Evolutionary conservation across 2,329 filamentous ascomycete species (phyloP), one percentile per base, ranked within the genome.

Genomic region (Dothiorella sarmentorum): DNA sequence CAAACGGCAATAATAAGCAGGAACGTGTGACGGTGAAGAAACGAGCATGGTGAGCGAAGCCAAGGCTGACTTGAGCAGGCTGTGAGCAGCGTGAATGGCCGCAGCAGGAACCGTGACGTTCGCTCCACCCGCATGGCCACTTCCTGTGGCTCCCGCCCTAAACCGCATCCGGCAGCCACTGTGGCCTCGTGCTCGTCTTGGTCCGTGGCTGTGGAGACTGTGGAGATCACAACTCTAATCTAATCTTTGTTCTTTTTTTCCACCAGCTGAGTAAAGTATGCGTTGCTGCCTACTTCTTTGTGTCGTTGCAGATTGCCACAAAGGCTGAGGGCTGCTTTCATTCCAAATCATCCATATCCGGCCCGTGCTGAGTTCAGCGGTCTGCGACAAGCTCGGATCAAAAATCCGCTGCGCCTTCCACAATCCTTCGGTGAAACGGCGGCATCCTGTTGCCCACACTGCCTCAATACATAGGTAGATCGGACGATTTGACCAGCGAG

Each of bases 211-310:
- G 49, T 53, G 49, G 49, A 29, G 22, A 5, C 7, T 17, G 31
- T 24, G 47, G 47, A 22, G 47, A 29, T 29, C n/a, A n/a, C 47
- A 52, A 52, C 29, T 52, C 18, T 52, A 52, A 37, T 51, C 45
- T 3, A 6, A 52, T 52, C 47, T 37, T 26, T 44, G 13, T 44
- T 44, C 26, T n/a, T 27, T 27, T n/a, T n/a, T n/a, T n/a, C n/a
- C n/a, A n/a, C n/a, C n/a, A n/a, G n/a, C n/a, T n/a, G n/a, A n/a
- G n/a, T n/a, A n/a, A n/a, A n/a, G 18, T 37, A 31, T n/a, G 45
- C 31, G 27, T 20, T 22, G 29, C 27, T 11, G 45, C 27, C 29
- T 17, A 9, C 5, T 13, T 7, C 4, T 9, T 20, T 37, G n/a
- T n/a, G n/a, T 7, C 47, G 31, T 37, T 52, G 47, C 47, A 27